phyloP scores from a whole-genome alignment of 805 yeast genomes.

The Yarrowia sp. region DNA sequence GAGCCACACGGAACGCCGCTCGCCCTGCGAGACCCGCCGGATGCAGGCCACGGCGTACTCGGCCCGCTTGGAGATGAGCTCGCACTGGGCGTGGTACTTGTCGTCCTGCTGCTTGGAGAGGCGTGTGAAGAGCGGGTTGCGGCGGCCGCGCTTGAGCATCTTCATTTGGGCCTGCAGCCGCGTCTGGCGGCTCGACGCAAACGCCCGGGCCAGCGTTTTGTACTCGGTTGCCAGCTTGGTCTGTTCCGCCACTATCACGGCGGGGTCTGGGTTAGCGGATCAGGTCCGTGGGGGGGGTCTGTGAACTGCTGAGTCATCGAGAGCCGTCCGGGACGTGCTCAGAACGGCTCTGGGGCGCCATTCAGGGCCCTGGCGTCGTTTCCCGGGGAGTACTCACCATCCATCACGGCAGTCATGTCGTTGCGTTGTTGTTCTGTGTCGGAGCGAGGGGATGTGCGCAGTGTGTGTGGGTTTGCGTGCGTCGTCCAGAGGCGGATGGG shows the following conservation, averaged over 20 bases:
- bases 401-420: conserved; percentile 20
- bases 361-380: too few species aligned
- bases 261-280: conserved; percentile 30
- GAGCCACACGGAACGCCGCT: conserved; percentile 35
- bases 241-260: conserved; percentile 29
- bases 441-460: not conserved
- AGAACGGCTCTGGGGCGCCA: not conserved
- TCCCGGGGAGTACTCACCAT: conserved; percentile 5
- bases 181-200: conserved; percentile 31
- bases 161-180: conserved; percentile 30
- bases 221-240: conserved; percentile 32
- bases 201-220: conserved; percentile 30
- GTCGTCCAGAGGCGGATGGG: not conserved
- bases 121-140: conserved; percentile 28
- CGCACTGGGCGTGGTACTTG: conserved; percentile 19
- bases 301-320: too few species aligned
- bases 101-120: conserved; percentile 30
- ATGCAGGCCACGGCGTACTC: conserved; percentile 33
- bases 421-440: not conserved
- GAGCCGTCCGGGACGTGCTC: too few species aligned
- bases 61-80: conserved; percentile 27
- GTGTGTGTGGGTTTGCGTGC: not conserved
- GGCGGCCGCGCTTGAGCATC: conserved; percentile 30
- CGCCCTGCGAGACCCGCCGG: conserved; percentile 31
- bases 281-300: not conserved